Conservation (phyloP, 2,329 filamentous ascomycete species). For the Xylariaceae sp. region DNA sequence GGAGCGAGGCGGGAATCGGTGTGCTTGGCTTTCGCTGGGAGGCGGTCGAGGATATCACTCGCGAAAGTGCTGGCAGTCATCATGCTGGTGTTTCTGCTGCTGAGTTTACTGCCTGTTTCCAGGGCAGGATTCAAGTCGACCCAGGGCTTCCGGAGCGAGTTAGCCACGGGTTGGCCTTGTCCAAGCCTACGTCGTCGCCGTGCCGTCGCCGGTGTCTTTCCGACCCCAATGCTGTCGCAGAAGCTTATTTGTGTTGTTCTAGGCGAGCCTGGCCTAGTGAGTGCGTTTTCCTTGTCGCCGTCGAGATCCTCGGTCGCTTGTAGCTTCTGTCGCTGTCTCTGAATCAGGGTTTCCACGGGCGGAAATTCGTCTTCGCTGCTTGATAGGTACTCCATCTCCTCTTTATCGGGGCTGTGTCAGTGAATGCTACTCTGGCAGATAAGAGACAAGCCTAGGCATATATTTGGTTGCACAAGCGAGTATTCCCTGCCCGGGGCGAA, state of each 20-base stretch:
- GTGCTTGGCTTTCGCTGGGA: constrained; percentile 13
- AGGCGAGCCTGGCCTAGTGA: constrained; percentile 2
- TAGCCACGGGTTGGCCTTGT: constrained; percentile 21
- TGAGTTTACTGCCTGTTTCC: constrained; percentile 1
- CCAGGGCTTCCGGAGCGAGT: constrained; percentile 27
- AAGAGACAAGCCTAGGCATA: no score
- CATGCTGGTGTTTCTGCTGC: neutral
- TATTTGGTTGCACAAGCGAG: no score
- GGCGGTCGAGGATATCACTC: constrained; percentile 11
- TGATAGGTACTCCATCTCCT: constrained; percentile 18
- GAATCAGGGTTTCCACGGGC: constrained; percentile 32
- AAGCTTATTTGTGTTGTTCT: constrained; percentile 1
- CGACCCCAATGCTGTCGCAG: constrained; percentile 2
- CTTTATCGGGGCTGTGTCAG: neutral
- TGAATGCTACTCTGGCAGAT: constrained; percentile 4
- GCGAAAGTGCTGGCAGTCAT: constrained; percentile 5
- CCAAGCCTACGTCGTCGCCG: constrained; percentile 28
- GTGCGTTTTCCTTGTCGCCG: constrained; percentile 7
- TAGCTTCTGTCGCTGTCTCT: constrained; percentile 18
- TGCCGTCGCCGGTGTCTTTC: constrained; percentile 13
- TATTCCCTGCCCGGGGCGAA: no score
- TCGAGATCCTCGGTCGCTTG: constrained; percentile 4
- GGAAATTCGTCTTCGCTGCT: constrained; percentile 38
- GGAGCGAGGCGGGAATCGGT: constrained; percentile 6
- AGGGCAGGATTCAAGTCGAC: constrained; percentile 8